These are phyloP conservation scores for Nitzschia inconspicua DNA, from an alignment of 108 stramenopile genomes.

Conservation along the genomic window DNA sequence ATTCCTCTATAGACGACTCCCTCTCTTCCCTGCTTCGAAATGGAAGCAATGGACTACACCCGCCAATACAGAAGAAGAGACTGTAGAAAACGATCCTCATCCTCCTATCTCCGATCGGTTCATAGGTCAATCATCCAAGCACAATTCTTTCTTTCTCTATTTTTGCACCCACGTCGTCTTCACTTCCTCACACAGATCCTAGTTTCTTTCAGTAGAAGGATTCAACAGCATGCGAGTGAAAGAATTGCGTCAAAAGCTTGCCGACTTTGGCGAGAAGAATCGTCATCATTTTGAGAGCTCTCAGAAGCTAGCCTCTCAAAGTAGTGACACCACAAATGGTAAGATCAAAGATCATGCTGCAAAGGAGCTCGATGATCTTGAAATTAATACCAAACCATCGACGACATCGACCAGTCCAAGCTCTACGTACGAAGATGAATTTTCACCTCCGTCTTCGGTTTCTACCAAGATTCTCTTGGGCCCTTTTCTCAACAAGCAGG, in stretches of 20 bases:
- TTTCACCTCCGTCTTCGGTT: not conserved
- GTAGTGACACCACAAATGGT: not conserved
- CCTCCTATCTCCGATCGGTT: too few relatives aligned
- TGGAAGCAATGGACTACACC: too few relatives aligned
- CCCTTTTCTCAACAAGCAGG: not conserved
- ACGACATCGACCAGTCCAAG: conserved; percentile 11
- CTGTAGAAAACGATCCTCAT: too few relatives aligned
- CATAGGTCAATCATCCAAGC: too few relatives aligned
- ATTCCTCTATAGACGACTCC: too few relatives aligned
- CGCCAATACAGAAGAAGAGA: too few relatives aligned
- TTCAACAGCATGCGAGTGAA: conserved; percentile 35
- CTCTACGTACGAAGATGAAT: not conserved
- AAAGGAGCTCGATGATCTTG: not conserved
- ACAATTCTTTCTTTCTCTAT: too few relatives aligned
- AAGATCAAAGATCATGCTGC: not conserved
- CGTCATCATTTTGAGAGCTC: conserved; percentile 6
- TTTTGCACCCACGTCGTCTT: too few relatives aligned
- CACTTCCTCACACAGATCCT: too few relatives aligned
- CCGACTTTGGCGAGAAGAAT: conserved; percentile 23
- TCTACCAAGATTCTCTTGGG: not conserved
- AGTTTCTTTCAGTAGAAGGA: too few relatives aligned
- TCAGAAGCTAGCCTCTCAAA: not conserved
- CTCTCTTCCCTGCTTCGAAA: too few relatives aligned
- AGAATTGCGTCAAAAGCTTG: conserved; percentile 28
- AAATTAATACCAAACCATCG: conserved; percentile 1